Base-by-base conservation (phyloP, 768 basidiomycete genomes). In the Mycena albidolilacea region DNA sequence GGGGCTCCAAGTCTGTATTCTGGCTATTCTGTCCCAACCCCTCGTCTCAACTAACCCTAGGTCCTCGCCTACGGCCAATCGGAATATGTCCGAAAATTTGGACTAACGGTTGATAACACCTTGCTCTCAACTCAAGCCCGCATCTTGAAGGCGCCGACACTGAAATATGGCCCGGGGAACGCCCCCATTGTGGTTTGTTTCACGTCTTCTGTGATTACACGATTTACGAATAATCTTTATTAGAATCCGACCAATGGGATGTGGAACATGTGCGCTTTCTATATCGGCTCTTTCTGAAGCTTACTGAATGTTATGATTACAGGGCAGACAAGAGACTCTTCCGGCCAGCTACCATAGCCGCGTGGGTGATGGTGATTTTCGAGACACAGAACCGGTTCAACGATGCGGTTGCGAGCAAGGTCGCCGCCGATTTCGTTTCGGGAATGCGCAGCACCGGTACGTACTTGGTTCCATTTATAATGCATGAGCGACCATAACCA, bases 311-410 rank as follows among this genome's bases (percentile, higher is more conserved):
- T 54, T 87, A 86, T 74, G 62, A 50, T 88, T 86, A 0, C 75
- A 48, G 81, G 86, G 85, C 93, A 1, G 91, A 93, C 73, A 93
- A 93, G 73, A 84, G 85, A 37, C 93, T 95, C 81, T 91, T 84
- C 81, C 82, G 80, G 57, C 88, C 92, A 0, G 85, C 80, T 1
- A 79, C 73, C 9, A 88, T 95, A 67, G 78, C 81, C 0, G 82
- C 86, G 17, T 95, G 93, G 92, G 85, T 87, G 43, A 82, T 95
- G 6, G 85, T 92, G 6, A 76, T 93, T 35, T 94, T 91, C 70
- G 94, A 95, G 79, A 84, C 87, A 19, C 80, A 86, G 52, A 70
- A 77, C 23, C 88, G 92, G n/a, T 94, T 95, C 79, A 80, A 78
- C 39, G 80, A 85, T 9, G 75, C 81, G 12, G 79, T 81, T 0